Evolutionary conservation across 2,329 filamentous ascomycete genomes (phyloP).

Genomic region (Neurospora crassa): DNA sequence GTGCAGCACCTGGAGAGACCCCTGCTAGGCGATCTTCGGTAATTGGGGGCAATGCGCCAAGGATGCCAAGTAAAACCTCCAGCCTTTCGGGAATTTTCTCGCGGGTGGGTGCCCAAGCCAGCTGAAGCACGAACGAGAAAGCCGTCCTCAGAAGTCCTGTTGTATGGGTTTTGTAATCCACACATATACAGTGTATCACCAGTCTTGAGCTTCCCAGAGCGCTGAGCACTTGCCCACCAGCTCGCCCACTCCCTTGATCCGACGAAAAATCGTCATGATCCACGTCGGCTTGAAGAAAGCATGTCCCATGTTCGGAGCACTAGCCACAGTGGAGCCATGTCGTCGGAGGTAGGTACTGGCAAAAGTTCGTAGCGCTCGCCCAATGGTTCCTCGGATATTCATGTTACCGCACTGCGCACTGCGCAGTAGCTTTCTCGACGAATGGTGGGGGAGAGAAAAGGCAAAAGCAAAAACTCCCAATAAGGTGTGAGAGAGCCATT

Average conservation of each 20-base stretch:
- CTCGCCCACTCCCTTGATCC: not conserved
- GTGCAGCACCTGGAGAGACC: conserved; percentile 15
- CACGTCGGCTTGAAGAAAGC: not conserved
- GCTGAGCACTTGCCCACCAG: not conserved
- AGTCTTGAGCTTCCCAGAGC: not conserved
- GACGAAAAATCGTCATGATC: not conserved
- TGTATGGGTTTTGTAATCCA: not conserved
- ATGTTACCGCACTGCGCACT: not conserved
- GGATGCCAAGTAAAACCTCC: conserved; percentile 4
- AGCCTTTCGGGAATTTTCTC: not conserved
- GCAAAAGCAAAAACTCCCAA: not conserved
- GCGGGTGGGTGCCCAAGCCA: not conserved
- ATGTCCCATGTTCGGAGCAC: not conserved
- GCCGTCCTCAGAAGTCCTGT: not conserved
- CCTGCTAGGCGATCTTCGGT: conserved; percentile 23
- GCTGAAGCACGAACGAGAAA: not conserved
- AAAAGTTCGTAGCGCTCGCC: not conserved
- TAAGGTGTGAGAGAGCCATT: not conserved
- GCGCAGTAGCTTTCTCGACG: not conserved
- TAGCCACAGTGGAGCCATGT: not conserved
- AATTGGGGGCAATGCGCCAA: conserved; percentile 29
- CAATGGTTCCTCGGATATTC: not conserved
- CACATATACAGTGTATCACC: not conserved
- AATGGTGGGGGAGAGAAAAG: not conserved
- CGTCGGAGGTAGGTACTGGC: not conserved